A percentile compares a stretch with the other conserved stretches of the same genome.
Evolutionary conservation across 2,329 filamentous ascomycete species (phyloP).

Genomic region (Ophiostoma sp.): DNA sequence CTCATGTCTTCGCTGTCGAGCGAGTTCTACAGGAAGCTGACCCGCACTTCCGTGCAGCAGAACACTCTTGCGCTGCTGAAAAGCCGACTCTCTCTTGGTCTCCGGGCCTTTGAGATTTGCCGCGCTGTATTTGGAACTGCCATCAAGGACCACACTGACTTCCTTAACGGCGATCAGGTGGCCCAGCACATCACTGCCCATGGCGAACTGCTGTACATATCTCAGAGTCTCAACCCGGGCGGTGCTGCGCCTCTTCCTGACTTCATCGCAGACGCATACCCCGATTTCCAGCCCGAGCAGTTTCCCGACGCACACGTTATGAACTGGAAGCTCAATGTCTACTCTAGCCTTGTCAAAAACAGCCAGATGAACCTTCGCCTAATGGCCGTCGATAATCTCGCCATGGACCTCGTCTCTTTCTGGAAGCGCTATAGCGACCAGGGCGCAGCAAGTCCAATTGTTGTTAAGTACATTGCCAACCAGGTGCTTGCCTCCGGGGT

Average conservation of each 20-base stretch:
- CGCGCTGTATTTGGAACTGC: slow-evolving; percentile 42
- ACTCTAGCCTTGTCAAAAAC: slow-evolving; percentile 70
- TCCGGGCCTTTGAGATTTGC: slow-evolving; percentile 33
- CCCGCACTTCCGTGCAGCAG: slow-evolving; percentile 17
- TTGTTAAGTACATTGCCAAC: slow-evolving; percentile 63
- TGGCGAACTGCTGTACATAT: slow-evolving; percentile 41
- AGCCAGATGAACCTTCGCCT: slow-evolving; percentile 89
- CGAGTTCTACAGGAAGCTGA: slow-evolving; percentile 31
- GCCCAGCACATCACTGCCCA: slow-evolving; percentile 39
- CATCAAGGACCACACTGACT: slow-evolving; percentile 53
- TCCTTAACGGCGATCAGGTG: slow-evolving; percentile 45
- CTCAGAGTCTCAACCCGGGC: slow-evolving; percentile 37
- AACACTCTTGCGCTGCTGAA: slow-evolving; percentile 19
- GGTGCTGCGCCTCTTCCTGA: slow-evolving; percentile 31
- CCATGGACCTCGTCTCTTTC: slow-evolving; percentile 60
- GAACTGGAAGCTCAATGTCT: slow-evolving; percentile 64
- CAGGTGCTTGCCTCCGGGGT: slow-evolving; percentile 66
- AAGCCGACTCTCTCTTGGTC: slow-evolving; percentile 27
- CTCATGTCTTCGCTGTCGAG: slow-evolving; percentile 35
- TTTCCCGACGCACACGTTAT: slow-evolving; percentile 49
- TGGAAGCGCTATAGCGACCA: slow-evolving; percentile 55
- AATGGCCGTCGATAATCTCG: slow-evolving; percentile 69
- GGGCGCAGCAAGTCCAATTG: slow-evolving; percentile 44
- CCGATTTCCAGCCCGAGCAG: slow-evolving; percentile 36
- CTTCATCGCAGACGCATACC: slow-evolving; percentile 29